phyloP scores from a whole-genome alignment of 23 red algal genomes.

The Pyropia haitanensis region DNA sequence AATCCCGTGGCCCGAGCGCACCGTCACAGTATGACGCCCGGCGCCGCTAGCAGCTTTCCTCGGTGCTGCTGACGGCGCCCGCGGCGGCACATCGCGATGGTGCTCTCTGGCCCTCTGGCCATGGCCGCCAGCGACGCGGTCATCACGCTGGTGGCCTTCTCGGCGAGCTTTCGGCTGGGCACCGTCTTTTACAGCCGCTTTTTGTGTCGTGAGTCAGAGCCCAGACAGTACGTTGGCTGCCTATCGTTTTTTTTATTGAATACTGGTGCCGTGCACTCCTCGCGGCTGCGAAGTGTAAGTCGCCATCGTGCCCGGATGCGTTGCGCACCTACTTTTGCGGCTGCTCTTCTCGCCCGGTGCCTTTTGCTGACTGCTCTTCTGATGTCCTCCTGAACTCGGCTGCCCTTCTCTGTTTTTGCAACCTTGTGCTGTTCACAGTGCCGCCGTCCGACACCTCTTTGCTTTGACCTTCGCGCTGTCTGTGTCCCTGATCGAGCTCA shows the following conservation, averaged over 20 bases:
- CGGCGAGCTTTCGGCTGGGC: constrained; percentile 28
- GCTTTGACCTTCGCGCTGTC: constrained; percentile 56
- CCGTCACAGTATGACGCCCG: too few species aligned
- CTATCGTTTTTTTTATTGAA: too few species aligned
- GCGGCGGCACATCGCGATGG: too few species aligned
- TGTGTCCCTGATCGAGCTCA: constrained; percentile 46
- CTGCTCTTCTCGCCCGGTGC: too few species aligned
- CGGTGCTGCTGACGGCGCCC: too few species aligned
- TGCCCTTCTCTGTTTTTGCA: constrained; percentile 4
- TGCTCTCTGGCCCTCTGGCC: neutral
- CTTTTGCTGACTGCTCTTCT: neutral
- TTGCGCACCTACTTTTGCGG: too few species aligned
- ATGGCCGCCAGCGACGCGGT: constrained; percentile 37
- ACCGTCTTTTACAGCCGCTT: constrained; percentile 44
- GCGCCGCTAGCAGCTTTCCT: too few species aligned
- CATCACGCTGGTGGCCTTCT: constrained; percentile 26
- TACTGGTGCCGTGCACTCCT: too few species aligned
- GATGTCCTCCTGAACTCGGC: neutral
- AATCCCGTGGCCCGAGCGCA: too few species aligned
- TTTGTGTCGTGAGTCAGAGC: constrained; percentile 36
- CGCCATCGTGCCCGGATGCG: too few species aligned
- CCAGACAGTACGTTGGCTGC: constrained; percentile 35
- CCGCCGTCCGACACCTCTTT: constrained; percentile 47
- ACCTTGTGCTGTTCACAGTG: constrained; percentile 12
- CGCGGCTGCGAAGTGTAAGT: too few species aligned